A percentile compares a stretch with the other conserved stretches of the same genome.
phyloP scores from a whole-genome alignment of 2,329 filamentous ascomycete genomes.

The Fusarium floridanum region DNA sequence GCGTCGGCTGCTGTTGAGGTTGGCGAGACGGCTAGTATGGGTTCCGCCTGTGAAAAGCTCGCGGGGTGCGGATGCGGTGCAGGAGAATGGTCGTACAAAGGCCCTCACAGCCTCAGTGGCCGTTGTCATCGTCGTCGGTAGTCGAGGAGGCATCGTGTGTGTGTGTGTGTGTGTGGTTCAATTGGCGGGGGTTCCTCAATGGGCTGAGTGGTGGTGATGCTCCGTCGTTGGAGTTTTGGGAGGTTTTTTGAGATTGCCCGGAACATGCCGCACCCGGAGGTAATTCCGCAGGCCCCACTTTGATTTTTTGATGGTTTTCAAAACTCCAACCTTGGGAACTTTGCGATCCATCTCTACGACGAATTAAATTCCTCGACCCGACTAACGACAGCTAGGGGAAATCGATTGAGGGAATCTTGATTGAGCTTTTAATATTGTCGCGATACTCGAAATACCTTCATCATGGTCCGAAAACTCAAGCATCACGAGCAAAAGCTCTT shows the following conservation, averaged over 20 bases:
- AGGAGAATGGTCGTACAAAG: conserved; percentile 48
- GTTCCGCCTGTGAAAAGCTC: conserved; percentile 21
- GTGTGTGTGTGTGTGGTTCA: neutral
- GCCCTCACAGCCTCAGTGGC: conserved; percentile 34
- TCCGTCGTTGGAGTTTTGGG: conserved; percentile 37
- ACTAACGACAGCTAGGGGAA: neutral
- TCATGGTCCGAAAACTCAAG: conserved; percentile 96
- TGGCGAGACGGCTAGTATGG: conserved; percentile 39
- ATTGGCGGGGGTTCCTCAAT: conserved; percentile 22
- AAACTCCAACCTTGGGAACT: conserved; percentile 25
- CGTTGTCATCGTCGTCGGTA: conserved; percentile 46
- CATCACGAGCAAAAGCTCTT: conserved; percentile 97
- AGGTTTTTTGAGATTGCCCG: conserved; percentile 44
- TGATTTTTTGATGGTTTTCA: conserved; percentile 43
- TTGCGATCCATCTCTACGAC: neutral
- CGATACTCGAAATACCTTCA: conserved; percentile 43
- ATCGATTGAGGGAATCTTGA: neutral
- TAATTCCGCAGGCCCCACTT: conserved; percentile 45
- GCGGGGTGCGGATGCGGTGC: conserved; percentile 46
- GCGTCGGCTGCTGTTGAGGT: conserved; percentile 34
- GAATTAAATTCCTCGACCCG: conserved; percentile 8
- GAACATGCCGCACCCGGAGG: conserved; percentile 37
- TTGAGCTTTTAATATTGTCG: neutral
- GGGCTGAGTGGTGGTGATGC: conserved; percentile 26
- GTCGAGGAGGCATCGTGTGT: conserved; percentile 56